These are phyloP conservation scores for Magnolia kwangsiensis DNA, from an alignment of 164 flowering plant genomes.

Conservation along the genomic window DNA sequence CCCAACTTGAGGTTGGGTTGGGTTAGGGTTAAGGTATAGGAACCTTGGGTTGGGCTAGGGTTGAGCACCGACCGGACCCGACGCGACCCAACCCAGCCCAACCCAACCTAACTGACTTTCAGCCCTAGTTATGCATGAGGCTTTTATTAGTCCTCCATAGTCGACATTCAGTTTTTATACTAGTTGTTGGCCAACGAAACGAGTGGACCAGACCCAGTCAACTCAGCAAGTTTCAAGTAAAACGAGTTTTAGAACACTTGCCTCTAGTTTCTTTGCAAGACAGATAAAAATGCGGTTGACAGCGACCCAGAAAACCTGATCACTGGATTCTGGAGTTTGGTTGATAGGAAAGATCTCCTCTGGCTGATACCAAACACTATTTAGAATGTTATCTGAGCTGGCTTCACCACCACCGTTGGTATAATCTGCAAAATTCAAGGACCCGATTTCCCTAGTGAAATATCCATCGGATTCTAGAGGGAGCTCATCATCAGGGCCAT, in stretches of 20 bases:
- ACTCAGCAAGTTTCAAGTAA: too few species aligned
- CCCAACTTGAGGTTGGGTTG: too few species aligned
- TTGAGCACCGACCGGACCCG: too few species aligned
- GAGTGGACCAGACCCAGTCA: too few species aligned
- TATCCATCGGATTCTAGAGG: constrained; percentile 58
- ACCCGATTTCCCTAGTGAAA: constrained; percentile 57
- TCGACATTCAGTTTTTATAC: too few species aligned
- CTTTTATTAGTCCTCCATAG: too few species aligned
- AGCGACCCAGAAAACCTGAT: constrained; percentile 70
- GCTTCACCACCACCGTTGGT: neutral
- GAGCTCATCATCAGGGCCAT: constrained; percentile 52
- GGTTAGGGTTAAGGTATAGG: too few species aligned
- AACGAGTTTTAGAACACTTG: neutral
- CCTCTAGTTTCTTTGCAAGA: constrained; percentile 21
- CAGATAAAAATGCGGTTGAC: constrained; percentile 26
- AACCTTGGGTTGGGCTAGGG: too few species aligned
- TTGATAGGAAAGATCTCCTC: constrained; percentile 62
- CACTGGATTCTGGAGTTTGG: constrained; percentile 59
- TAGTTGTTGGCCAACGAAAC: too few species aligned
- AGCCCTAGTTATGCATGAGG: too few species aligned
- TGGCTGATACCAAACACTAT: constrained; percentile 73
- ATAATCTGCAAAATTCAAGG: constrained; percentile 40
- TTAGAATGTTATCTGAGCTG: constrained; percentile 37
- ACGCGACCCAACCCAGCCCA: too few species aligned
- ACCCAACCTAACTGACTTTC: too few species aligned